Percentiles rank a stretch among this genome's conserved stretches.
Evolutionary conservation across 2,329 filamentous ascomycete species (phyloP).

Genomic region (Trichophyton mentagrophytes): DNA sequence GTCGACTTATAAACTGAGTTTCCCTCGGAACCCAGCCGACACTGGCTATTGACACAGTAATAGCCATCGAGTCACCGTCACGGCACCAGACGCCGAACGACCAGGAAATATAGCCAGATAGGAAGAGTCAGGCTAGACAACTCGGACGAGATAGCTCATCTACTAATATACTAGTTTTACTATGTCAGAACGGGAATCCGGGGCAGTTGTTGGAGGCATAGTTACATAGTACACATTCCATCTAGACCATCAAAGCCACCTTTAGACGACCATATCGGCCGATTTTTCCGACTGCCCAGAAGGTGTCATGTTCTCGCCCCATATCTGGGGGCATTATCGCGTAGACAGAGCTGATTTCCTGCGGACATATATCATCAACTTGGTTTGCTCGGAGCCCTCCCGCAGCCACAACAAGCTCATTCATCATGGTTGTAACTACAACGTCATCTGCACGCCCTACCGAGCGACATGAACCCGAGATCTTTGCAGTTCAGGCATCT

Average conservation of each 20-base stretch:
- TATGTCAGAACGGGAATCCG: not conserved
- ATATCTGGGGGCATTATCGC: not conserved
- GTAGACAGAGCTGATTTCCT: not conserved
- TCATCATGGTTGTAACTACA: not conserved
- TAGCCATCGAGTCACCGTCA: not conserved
- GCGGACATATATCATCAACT: not conserved
- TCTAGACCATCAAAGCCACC: not conserved
- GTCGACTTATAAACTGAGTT: slow-evolving; percentile 1
- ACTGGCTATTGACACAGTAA: not conserved
- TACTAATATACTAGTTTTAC: not conserved
- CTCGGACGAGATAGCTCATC: not conserved
- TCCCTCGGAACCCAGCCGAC: slow-evolving; percentile 1
- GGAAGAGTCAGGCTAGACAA: not conserved
- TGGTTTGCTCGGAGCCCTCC: not conserved
- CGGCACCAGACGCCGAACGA: not conserved
- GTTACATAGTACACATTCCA: not conserved
- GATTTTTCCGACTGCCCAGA: not conserved
- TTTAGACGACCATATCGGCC: not conserved
- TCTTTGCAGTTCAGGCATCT: not conserved
- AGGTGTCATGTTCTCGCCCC: not conserved
- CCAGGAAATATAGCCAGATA: not conserved
- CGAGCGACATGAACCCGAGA: not conserved
- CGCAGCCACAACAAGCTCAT: not conserved
- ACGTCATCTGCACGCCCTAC: not conserved
- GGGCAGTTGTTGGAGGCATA: not conserved